A percentile compares a stretch with the other conserved stretches of the same genome.
Conservation (phyloP, 1,284 basidiomycete species). For the Sparassis latifolia region DNA sequence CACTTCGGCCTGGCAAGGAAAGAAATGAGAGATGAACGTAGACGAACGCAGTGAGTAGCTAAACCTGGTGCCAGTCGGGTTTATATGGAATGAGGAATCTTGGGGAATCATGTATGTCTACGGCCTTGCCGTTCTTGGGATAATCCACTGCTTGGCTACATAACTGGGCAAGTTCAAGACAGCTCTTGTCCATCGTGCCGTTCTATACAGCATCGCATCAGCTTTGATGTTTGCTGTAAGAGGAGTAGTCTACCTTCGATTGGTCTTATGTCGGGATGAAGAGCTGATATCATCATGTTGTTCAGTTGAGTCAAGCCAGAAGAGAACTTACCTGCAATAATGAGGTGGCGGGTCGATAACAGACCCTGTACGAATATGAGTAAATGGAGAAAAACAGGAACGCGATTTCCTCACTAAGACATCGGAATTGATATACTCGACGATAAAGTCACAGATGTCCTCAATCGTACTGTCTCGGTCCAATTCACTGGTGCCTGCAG, state of each 20-base stretch:
- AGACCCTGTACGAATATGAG: slow-evolving; percentile 41
- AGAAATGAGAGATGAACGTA: neutral
- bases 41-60: neutral
- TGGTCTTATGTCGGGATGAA: slow-evolving; percentile 40
- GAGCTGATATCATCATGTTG: neutral
- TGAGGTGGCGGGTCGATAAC: slow-evolving; percentile 61
- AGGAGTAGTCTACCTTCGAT: slow-evolving; percentile 40
- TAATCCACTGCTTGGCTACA: slow-evolving; percentile 72
- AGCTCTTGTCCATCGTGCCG: slow-evolving; percentile 60
- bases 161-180: slow-evolving; percentile 56
- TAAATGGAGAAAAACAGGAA: neutral
- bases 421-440: slow-evolving; percentile 80
- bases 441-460: slow-evolving; percentile 77
- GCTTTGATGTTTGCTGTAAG: too few relatives aligned
- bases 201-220: slow-evolving; percentile 29
- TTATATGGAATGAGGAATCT: slow-evolving; percentile 51
- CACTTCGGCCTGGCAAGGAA: slow-evolving; percentile 44
- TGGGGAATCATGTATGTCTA: slow-evolving; percentile 45
- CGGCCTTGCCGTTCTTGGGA: slow-evolving; percentile 63
- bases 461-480: slow-evolving; percentile 54
- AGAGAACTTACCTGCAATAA: slow-evolving; percentile 55
- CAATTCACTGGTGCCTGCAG: slow-evolving; percentile 23
- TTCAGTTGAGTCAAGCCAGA: neutral
- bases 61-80: slow-evolving; percentile 61
- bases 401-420: slow-evolving; percentile 43